Evolutionary conservation across 2,329 filamentous ascomycete genomes (phyloP), one percentile per base, ranked within the genome.

Genomic region (Pezizomycotina sp.): DNA sequence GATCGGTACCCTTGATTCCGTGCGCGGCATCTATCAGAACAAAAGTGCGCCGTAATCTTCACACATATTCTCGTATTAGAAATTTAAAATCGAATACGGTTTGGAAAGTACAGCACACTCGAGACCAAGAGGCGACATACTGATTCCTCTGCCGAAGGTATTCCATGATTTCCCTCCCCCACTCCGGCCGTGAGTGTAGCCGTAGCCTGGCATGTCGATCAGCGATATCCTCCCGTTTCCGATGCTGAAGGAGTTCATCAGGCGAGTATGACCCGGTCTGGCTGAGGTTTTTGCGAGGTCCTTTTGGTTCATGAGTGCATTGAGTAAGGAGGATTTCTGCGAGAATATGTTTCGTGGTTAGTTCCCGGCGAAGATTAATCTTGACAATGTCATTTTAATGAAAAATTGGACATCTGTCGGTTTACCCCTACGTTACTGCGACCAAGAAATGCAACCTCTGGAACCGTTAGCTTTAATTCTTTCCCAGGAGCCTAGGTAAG

Each of bases 181-280:
- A 79, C 48, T 69, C 66, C 6, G 60, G 54, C 21, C 65, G 57
- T 50, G 68, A 71, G 1, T 72, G 38, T 68, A 64, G 3, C 75
- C 75, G 50, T 80, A 80, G 0, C 75, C 75, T 1, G 75, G 76
- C 66, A 76, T 76, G 53, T 81, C 75, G 13, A 80, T 60, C 21
- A 81, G 61, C 0, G 73, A 64, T 18, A 77, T 51, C 45, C 40
- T 60, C 53, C 34, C 59, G 41, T 53, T 58, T n/a, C 69, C 62
- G 13, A 77, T 61, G 2, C 65, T 67, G 52, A 73, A 78, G 0
- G 69, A 68, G 46, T 77, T 76, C 69, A 79, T 74, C 12, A 66
- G 65, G 42, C 62, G 62, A 4, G 74, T 79, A 28, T 68, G 61
- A 0, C 74, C 74, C 0, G 70, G 69, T 12, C 66, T 69, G 2